phyloP scores from a whole-genome alignment of 148 eudicot species.

The Limonium bicolor region DNA sequence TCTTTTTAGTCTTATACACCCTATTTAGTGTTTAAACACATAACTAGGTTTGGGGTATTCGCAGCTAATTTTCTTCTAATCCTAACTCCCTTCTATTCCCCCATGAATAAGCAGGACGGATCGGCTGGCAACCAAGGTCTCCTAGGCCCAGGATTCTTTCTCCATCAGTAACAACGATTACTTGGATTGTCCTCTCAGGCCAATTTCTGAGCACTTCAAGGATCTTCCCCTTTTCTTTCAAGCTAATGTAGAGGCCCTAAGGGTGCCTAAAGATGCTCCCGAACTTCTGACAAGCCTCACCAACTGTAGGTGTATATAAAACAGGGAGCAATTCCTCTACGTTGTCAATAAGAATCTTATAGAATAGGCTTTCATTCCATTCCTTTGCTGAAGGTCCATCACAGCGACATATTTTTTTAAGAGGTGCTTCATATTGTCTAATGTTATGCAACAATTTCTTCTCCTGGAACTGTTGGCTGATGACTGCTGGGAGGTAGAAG shows the following conservation, averaged over 20 bases:
- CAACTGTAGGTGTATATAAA: slow-evolving; percentile 94
- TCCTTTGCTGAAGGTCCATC: slow-evolving; percentile 98
- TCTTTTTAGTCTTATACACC: no score
- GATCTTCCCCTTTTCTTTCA: slow-evolving; percentile 86
- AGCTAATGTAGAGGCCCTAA: slow-evolving; percentile 85
- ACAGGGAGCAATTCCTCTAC: slow-evolving; percentile 91
- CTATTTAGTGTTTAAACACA: no score
- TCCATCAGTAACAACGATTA: slow-evolving; percentile 95
- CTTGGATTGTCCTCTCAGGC: slow-evolving; percentile 88
- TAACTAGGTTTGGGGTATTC: no score
- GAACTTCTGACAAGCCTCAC: slow-evolving; percentile 96
- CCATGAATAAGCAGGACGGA: no score
- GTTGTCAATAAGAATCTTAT: slow-evolving; percentile 85
- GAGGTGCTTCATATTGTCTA: slow-evolving; percentile 74
- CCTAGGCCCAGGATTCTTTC: slow-evolving; percentile 93
- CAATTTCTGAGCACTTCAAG: slow-evolving; percentile 85
- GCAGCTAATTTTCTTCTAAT: no score
- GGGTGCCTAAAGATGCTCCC: slow-evolving; percentile 86
- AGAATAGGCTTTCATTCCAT: slow-evolving; percentile 83
- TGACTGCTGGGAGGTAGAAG: slow-evolving; percentile 74
- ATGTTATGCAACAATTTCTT: slow-evolving; percentile 57
- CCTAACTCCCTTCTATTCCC: no score
- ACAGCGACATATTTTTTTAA: slow-evolving; percentile 83
- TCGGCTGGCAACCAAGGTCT: slow-evolving; percentile 96
- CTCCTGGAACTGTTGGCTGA: slow-evolving; percentile 70